These are phyloP conservation scores for Theileria luwenshuni DNA, from an alignment of 169 alveolate genomes.

Conservation along the genomic window DNA sequence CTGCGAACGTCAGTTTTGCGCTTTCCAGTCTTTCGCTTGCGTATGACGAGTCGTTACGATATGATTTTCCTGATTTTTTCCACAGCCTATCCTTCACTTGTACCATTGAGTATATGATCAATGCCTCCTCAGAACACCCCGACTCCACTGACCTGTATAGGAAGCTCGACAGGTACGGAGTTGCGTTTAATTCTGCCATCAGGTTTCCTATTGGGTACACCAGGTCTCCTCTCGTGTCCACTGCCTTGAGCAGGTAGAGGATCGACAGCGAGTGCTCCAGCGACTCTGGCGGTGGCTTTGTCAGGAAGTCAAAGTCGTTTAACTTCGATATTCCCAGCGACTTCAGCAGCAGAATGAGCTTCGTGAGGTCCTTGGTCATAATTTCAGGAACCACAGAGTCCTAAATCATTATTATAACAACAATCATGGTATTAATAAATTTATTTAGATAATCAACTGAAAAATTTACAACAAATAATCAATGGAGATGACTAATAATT, in stretches of 20 bases:
- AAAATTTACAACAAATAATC: too few relatives aligned
- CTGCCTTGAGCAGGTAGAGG: slow-evolving; percentile 57
- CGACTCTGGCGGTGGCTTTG: slow-evolving; percentile 56
- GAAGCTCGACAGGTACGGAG: slow-evolving; percentile 54
- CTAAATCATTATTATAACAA: too few relatives aligned
- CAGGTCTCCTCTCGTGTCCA: slow-evolving; percentile 53
- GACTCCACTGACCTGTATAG: slow-evolving; percentile 45
- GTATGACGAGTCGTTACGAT: slow-evolving; percentile 20
- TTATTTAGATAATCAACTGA: too few relatives aligned
- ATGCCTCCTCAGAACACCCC: slow-evolving; percentile 68
- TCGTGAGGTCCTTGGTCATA: slow-evolving; percentile 62
- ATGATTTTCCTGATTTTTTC: slow-evolving; percentile 33
- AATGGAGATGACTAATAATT: background rate
- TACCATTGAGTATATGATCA: slow-evolving; percentile 53
- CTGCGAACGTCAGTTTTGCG: slow-evolving; percentile 62
- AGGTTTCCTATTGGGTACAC: slow-evolving; percentile 60
- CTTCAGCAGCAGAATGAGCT: slow-evolving; percentile 28
- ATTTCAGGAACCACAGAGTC: slow-evolving; percentile 57
- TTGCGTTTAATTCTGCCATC: slow-evolving; percentile 58
- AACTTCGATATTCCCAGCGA: slow-evolving; percentile 55
- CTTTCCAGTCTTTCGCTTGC: slow-evolving; percentile 43
- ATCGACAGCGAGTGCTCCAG: slow-evolving; percentile 53
- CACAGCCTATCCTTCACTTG: slow-evolving; percentile 26
- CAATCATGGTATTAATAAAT: slow-evolving; percentile 8
- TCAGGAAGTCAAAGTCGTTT: slow-evolving; percentile 53